phyloP scores from a whole-genome alignment of 2,329 filamentous ascomycete genomes.

The Colletotrichum sp. region DNA sequence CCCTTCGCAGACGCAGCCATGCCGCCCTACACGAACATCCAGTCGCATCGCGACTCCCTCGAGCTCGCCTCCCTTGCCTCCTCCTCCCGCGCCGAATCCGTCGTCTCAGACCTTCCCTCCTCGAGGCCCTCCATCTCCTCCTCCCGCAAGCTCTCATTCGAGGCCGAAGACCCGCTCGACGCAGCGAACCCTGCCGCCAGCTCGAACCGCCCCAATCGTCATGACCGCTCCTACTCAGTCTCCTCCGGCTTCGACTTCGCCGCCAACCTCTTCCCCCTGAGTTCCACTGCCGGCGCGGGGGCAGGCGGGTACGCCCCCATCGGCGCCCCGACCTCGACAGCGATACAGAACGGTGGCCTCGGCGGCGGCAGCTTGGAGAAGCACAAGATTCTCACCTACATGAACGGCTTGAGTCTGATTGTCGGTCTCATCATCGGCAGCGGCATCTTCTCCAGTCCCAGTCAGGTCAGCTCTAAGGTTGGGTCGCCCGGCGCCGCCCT shows the following conservation, averaged over 20 bases:
- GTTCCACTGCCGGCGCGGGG: constrained; percentile 73
- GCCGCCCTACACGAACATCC: constrained; percentile 51
- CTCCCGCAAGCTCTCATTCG: constrained; percentile 89
- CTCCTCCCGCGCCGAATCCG: constrained; percentile 69
- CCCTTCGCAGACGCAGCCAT: not conserved
- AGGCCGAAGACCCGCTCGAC: constrained; percentile 82
- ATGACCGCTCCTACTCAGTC: constrained; percentile 81
- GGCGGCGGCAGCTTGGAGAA: constrained; percentile 88
- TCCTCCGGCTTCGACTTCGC: constrained; percentile 96
- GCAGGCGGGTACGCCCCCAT: constrained; percentile 84
- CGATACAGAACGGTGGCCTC: constrained; percentile 56
- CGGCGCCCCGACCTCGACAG: constrained; percentile 62
- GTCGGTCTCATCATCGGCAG: constrained; percentile 94
- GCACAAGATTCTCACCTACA: constrained; percentile 92
- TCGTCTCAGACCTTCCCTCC: constrained; percentile 65
- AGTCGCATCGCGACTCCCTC: constrained; percentile 77
- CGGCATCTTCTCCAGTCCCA: constrained; percentile 94
- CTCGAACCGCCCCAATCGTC: constrained; percentile 46
- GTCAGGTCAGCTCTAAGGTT: constrained; percentile 89
- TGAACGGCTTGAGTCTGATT: constrained; percentile 91
- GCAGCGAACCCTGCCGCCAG: constrained; percentile 57
- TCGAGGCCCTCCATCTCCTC: constrained; percentile 89
- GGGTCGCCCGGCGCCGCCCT: constrained; percentile 90
- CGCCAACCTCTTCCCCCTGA: constrained; percentile 90
- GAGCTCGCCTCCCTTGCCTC: constrained; percentile 95